A percentile compares a stretch with the other conserved stretches of the same genome.
Conservation (phyloP, 345 rosid species). For the Isatis tinctoria region DNA sequence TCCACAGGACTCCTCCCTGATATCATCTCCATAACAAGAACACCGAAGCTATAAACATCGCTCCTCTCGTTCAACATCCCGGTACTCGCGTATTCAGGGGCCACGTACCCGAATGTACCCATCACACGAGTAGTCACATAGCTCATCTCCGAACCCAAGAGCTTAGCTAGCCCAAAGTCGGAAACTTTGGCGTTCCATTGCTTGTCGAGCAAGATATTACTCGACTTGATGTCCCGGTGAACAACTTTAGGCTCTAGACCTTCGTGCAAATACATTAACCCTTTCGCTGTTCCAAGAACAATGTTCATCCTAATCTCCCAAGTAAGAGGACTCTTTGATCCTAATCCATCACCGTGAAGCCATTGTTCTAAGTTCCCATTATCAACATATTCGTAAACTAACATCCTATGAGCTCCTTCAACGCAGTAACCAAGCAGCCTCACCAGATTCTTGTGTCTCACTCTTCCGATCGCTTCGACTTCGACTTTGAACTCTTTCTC, state of each 20-base stretch:
- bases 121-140: slow-evolving; percentile 91
- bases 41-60: slow-evolving; percentile 91
- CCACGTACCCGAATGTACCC: slow-evolving; percentile 97
- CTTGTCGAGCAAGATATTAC: slow-evolving; percentile 87
- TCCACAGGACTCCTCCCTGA: slow-evolving; percentile 98
- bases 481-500: slow-evolving; percentile 97
- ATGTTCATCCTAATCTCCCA: slow-evolving; percentile 87
- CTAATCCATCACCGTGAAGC: slow-evolving; percentile 78
- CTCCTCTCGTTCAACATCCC: slow-evolving; percentile 98
- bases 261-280: slow-evolving; percentile 81
- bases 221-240: slow-evolving; percentile 78
- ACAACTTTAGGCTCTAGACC: slow-evolving; percentile 93
- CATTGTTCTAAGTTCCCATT: slow-evolving; percentile 90
- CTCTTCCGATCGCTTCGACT: slow-evolving; percentile 95
- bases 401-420: slow-evolving; percentile 98
- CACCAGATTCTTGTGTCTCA: slow-evolving; percentile 93
- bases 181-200: slow-evolving; percentile 84
- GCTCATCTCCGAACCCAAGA: slow-evolving; percentile 74
- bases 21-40: slow-evolving; percentile 87
- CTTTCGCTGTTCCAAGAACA: slow-evolving; percentile 78
- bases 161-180: slow-evolving; percentile 87
- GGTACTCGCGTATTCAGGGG: slow-evolving; percentile 97
- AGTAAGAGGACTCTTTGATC: slow-evolving; percentile 68
- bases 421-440: slow-evolving; percentile 93
- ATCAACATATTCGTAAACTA: slow-evolving; percentile 81